phyloP scores from a whole-genome alignment of 2,329 filamentous ascomycete genomes.

The Chaetomiaceae sp. region DNA sequence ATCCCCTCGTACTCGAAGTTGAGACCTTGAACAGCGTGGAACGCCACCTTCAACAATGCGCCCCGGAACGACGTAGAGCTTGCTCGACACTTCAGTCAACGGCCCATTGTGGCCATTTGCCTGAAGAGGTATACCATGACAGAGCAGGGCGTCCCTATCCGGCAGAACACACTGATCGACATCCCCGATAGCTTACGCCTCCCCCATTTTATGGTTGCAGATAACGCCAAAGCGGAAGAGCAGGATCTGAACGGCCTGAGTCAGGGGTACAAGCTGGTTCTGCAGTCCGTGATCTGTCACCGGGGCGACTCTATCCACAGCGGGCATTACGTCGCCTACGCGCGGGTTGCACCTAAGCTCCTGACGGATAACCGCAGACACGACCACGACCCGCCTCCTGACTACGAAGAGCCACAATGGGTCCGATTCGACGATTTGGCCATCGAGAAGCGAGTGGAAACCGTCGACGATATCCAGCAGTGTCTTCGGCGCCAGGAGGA shows the following conservation, averaged over 20 bases:
- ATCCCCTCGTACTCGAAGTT: constrained; percentile 24
- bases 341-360: constrained; percentile 62
- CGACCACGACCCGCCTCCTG: constrained; percentile 52
- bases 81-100: constrained; percentile 76
- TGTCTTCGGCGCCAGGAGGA: constrained; percentile 64
- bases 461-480: constrained; percentile 70
- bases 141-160: constrained; percentile 58
- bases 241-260: constrained; percentile 57
- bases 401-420: constrained; percentile 72
- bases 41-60: constrained; percentile 53
- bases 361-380: constrained; percentile 54
- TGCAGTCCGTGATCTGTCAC: constrained; percentile 91
- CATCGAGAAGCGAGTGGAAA: constrained; percentile 59
- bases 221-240: constrained; percentile 56
- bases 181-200: constrained; percentile 77
- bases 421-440: constrained; percentile 86
- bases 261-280: constrained; percentile 85
- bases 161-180: constrained; percentile 79
- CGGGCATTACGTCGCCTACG: constrained; percentile 85
- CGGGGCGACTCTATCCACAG: constrained; percentile 78
- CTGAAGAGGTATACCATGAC: constrained; percentile 83
- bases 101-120: constrained; percentile 86
- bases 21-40: constrained; percentile 62
- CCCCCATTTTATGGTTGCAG: constrained; percentile 78
- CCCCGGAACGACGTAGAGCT: constrained; percentile 68